Evolutionary conservation across 2,329 filamentous ascomycete genomes (phyloP), one percentile per base, ranked within the genome.

Genomic region (Penicillium sp.): DNA sequence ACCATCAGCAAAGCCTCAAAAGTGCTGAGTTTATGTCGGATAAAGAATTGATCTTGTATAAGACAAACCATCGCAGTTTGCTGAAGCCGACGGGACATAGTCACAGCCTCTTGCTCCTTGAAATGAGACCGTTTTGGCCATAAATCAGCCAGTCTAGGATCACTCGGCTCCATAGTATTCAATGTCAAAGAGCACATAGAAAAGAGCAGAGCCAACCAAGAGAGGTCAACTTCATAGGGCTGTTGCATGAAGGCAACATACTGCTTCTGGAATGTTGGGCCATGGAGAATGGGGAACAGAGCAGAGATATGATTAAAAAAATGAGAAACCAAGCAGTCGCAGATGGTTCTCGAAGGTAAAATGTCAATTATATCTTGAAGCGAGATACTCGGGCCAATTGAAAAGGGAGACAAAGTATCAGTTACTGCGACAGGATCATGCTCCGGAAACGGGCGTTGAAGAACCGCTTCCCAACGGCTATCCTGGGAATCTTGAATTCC

Each of bases 151-250:
- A 69, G 55, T 13, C 59, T 57, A 13, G 57, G 56, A 54, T 69
- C 61, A 37, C 55, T 55, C 2, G 48, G 40, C 2, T 69, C 68
- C 46, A 70, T 56, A 0, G 63, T 61, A 29, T 60, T 61, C 11
- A 72, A 39, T 5, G 65, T 56, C 1, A 66, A 45, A 4, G 65
- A 64, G 18, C 66, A 62, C 10, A 71, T 58, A 0, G 66, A 55
- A 45, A 69, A 71, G 0, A 72, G 54, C 8, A 72, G 50, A 8
- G 68, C 68, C 26, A 72, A 55, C 63, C 67, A 72, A 7, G 69
- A 58, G 1, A 70, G 53, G 3, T 67, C 59, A 3, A 61, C 58
- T 4, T 64, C 51, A 18, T 32, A 32, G 4, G 66, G 64, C 3
- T 55, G 42, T 22, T 62, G 44, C 37, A 54, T 45, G 39, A 71